phyloP scores from a whole-genome alignment of 768 basidiomycete species.

The Kwoniella sp. region DNA sequence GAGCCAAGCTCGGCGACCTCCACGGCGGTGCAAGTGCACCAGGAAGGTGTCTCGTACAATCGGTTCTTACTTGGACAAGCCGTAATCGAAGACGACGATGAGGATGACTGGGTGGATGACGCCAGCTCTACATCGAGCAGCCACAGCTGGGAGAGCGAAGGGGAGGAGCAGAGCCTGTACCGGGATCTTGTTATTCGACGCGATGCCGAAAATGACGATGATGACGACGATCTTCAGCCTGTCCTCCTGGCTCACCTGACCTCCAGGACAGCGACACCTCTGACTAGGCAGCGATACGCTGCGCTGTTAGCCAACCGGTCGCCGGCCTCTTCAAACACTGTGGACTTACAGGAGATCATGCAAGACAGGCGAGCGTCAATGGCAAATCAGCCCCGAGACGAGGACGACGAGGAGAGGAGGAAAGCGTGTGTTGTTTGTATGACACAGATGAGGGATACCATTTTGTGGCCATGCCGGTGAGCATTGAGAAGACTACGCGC shows the following conservation, averaged over 20 bases:
- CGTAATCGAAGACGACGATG: conserved; percentile 46
- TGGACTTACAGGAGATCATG: conserved; percentile 24
- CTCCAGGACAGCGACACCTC: conserved; percentile 28
- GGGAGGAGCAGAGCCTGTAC: conserved; percentile 30
- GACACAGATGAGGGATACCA: conserved; percentile 47
- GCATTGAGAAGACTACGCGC: neutral
- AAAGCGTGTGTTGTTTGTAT: conserved; percentile 50
- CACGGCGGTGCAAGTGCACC: conserved; percentile 13
- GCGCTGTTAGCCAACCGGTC: conserved; percentile 33
- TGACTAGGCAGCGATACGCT: conserved; percentile 44
- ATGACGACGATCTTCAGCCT: conserved; percentile 36
- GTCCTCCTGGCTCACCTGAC: conserved; percentile 51
- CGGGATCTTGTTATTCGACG: conserved; percentile 27
- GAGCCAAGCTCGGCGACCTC: conserved; percentile 17
- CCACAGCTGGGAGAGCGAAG: conserved; percentile 15
- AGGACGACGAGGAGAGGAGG: conserved; percentile 44
- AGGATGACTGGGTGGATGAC: conserved; percentile 42
- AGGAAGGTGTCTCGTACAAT: conserved; percentile 21
- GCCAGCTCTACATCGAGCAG: conserved; percentile 22
- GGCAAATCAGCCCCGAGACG: conserved; percentile 15
- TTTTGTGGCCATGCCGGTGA: conserved; percentile 50
- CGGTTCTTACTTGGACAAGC: conserved; percentile 39
- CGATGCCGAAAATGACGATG: conserved; percentile 9
- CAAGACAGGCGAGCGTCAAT: conserved; percentile 24
- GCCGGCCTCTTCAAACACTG: conserved; percentile 8